A percentile compares a stretch with the other conserved stretches of the same genome.
Evolutionary conservation across 78 protist species (phyloP).

Genomic region (Reticulomyxa filosa): DNA sequence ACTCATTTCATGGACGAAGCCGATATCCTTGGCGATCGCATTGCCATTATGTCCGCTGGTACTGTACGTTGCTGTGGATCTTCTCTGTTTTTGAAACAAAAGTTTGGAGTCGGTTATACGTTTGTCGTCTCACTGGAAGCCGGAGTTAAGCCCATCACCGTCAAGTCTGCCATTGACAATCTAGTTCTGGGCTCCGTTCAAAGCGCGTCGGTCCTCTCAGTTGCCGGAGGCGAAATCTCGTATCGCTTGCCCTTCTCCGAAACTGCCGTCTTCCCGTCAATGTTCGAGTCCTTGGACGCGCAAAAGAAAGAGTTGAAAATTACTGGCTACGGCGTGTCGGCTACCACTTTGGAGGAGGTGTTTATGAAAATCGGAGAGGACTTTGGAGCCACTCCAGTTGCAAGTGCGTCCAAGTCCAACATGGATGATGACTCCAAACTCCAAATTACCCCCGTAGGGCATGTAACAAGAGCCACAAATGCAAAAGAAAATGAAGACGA

Average conservation of each 20-base stretch:
- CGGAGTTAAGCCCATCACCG: background rate
- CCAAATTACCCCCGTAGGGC: too few species aligned
- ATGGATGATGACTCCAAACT: too few species aligned
- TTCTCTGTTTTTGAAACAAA: background rate
- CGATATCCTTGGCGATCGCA: conserved; percentile 7
- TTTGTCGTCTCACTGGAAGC: background rate
- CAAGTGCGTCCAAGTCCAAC: too few species aligned
- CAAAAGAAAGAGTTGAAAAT: background rate
- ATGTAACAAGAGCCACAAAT: too few species aligned
- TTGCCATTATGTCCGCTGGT: background rate
- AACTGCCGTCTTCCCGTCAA: too few species aligned
- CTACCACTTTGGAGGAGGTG: conserved; percentile 8
- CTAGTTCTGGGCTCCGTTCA: background rate
- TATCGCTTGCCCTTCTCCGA: background rate
- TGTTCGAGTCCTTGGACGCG: background rate
- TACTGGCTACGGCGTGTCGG: conserved; percentile 1
- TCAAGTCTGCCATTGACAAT: background rate
- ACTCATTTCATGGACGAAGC: conserved; percentile 30
- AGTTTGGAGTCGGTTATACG: background rate
- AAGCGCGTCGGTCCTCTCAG: background rate
- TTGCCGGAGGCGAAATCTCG: background rate
- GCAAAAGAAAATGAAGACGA: too few species aligned
- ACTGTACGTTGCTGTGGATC: background rate
- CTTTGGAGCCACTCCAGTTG: too few species aligned
- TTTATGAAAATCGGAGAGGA: background rate